These are phyloP conservation scores for Heracleum sosnowskyi DNA, from an alignment of 129 eudicot species.

Conservation along the genomic window DNA sequence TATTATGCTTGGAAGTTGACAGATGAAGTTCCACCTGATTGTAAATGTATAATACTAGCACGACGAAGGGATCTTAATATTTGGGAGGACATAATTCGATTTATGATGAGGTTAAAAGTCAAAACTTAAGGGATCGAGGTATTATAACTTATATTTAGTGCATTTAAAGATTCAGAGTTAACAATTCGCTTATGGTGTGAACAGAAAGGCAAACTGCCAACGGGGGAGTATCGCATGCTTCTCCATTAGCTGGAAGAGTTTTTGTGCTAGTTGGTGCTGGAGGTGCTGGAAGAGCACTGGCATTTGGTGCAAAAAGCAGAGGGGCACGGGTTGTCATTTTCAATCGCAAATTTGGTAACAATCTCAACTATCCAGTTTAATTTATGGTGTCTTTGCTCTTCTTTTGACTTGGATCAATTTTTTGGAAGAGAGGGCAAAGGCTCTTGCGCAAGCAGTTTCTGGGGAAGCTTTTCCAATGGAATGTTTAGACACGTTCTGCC, in stretches of 20 bases:
- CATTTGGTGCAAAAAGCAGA: constrained; percentile 79
- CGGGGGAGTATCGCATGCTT: constrained; percentile 36
- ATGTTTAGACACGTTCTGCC: constrained; percentile 36
- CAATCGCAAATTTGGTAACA: constrained; percentile 69
- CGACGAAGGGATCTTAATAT: background rate
- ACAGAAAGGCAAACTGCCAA: constrained; percentile 38
- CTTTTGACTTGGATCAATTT: constrained; percentile 13
- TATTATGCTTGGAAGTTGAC: constrained; percentile 8
- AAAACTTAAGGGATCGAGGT: background rate
- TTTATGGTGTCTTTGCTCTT: constrained; percentile 3
- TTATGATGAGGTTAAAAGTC: constrained; percentile 11
- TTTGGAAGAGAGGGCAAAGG: constrained; percentile 56
- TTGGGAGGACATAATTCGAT: background rate
- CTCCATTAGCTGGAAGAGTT: constrained; percentile 65
- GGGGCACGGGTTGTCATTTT: constrained; percentile 80
- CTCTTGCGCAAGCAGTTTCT: constrained; percentile 72
- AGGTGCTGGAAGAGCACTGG: constrained; percentile 88
- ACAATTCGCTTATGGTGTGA: constrained; percentile 5
- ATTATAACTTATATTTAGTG: background rate
- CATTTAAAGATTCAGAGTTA: background rate
- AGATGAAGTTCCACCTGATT: constrained; percentile 3
- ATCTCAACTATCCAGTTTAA: background rate
- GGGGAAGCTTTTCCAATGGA: constrained; percentile 69
- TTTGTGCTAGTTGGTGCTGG: constrained; percentile 91
- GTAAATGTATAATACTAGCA: background rate